Conservation (phyloP, 2,329 filamentous ascomycete genomes). For the Atkinsonella texensis region DNA sequence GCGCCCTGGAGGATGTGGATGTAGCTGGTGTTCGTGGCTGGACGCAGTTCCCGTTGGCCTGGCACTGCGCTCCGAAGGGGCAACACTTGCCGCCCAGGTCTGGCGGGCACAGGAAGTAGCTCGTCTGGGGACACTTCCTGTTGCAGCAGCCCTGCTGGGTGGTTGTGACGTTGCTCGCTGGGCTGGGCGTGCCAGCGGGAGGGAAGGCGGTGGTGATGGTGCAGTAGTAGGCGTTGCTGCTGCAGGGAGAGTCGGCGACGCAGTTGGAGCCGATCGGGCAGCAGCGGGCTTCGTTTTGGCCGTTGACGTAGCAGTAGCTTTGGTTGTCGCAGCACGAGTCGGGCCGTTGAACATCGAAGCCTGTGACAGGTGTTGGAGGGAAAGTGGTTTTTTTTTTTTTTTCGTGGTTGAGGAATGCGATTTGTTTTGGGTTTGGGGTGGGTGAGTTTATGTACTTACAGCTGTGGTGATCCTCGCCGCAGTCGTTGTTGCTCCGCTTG, state of each 20-base stretch:
- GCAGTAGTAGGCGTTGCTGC: constrained; percentile 22
- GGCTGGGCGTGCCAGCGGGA: constrained; percentile 10
- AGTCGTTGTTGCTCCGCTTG: constrained; percentile 15
- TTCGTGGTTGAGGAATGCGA: too few species aligned
- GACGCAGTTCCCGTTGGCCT: constrained; percentile 23
- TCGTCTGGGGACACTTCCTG: constrained; percentile 27
- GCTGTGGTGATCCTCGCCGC: constrained; percentile 17
- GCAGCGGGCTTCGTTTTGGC: constrained; percentile 22
- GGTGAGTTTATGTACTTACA: constrained; percentile 12
- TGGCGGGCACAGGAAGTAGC: constrained; percentile 31
- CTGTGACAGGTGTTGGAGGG: constrained; percentile 14
- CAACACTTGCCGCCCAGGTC: constrained; percentile 39
- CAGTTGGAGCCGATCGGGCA: constrained; percentile 32
- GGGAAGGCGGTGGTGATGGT: constrained; percentile 15
- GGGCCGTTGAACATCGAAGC: constrained; percentile 27
- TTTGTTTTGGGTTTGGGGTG: not conserved
- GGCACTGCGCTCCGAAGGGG: constrained; percentile 30
- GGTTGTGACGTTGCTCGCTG: constrained; percentile 11
- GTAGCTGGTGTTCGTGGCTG: constrained; percentile 14
- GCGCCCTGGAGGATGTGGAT: not conserved
- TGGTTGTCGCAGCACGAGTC: constrained; percentile 30
- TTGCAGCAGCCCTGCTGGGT: constrained; percentile 24
- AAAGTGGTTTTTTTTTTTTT: not conserved
- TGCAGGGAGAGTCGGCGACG: constrained; percentile 23
- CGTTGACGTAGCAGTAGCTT: constrained; percentile 33